phyloP scores from a whole-genome alignment of 179 eudicot species.

The Sideroxylon spinosum region DNA sequence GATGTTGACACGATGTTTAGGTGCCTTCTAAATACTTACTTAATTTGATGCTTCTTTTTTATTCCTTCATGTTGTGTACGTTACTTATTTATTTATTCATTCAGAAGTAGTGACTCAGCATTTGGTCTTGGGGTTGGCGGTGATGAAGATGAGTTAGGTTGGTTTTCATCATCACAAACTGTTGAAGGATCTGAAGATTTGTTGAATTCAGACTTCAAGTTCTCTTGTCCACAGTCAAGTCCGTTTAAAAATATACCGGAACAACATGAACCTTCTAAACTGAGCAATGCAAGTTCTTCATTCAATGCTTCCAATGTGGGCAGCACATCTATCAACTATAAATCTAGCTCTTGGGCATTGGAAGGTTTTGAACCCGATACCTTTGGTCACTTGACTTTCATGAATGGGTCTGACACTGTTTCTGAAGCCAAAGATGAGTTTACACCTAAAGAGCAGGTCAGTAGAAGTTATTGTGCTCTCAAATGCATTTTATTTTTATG shows the following conservation, averaged over 20 bases:
- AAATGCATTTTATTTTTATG: conserved; percentile 5
- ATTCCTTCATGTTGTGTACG: neutral
- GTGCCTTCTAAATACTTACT: conserved; percentile 28
- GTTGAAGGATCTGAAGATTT: conserved; percentile 56
- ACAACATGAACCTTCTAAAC: conserved; percentile 26
- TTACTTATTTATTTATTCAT: conserved; percentile 19
- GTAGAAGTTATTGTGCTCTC: conserved; percentile 3
- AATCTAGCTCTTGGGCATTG: conserved; percentile 31
- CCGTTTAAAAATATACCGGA: conserved; percentile 32
- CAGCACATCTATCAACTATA: conserved; percentile 26
- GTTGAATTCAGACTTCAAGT: conserved; percentile 36
- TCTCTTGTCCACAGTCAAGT: conserved; percentile 39
- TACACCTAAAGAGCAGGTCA: conserved; percentile 30
- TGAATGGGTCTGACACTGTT: conserved; percentile 23
- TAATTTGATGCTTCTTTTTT: neutral
- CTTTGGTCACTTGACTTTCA: conserved; percentile 21
- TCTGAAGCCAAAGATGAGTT: conserved; percentile 30
- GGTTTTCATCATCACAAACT: conserved; percentile 65
- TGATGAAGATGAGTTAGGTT: conserved; percentile 52
- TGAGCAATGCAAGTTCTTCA: conserved; percentile 22
- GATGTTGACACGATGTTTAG: conserved; percentile 90
- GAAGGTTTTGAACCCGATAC: conserved; percentile 25
- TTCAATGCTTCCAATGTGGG: conserved; percentile 17
- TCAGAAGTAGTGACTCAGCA: conserved; percentile 80
- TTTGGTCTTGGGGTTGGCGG: conserved; percentile 58